Percentiles rank a stretch among this genome's conserved stretches.
phyloP scores from a whole-genome alignment of 2,329 filamentous ascomycete species.

The Xylaria digitata region DNA sequence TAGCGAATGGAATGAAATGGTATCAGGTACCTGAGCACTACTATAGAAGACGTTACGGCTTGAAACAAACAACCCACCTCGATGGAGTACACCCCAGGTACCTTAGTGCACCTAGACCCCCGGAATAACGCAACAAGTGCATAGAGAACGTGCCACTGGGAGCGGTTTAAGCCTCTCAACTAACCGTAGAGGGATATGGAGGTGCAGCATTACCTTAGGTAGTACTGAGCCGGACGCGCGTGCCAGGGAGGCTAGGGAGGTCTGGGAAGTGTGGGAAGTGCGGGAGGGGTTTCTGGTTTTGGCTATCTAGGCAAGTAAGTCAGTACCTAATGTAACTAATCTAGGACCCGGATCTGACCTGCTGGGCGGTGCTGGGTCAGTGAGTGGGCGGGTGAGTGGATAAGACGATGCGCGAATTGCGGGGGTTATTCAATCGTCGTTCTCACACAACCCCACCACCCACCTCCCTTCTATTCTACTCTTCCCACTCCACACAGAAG shows the following conservation, averaged over 20 bases:
- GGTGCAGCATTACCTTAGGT: constrained; percentile 8
- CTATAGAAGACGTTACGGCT: not conserved
- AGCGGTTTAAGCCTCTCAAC: not conserved
- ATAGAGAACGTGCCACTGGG: constrained; percentile 10
- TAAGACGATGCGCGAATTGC: too few species aligned
- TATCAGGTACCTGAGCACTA: not conserved
- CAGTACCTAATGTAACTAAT: too few species aligned
- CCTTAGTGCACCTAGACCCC: constrained; percentile 16
- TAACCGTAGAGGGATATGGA: constrained; percentile 2
- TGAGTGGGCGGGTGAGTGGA: too few species aligned
- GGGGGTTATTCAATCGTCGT: too few species aligned
- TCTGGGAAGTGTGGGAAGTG: too few species aligned
- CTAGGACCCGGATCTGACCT: constrained; percentile 7
- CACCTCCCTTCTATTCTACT: constrained; percentile 3
- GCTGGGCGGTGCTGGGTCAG: not conserved
- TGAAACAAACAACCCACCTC: constrained; percentile 13
- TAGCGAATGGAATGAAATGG: not conserved
- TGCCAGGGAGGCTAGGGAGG: not conserved
- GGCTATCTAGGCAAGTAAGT: too few species aligned
- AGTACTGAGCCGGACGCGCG: not conserved
- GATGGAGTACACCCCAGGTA: not conserved
- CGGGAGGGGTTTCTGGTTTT: too few species aligned
- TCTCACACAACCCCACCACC: too few species aligned
- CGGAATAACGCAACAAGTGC: constrained; percentile 6
- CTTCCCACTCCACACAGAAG: not conserved